Evolutionary conservation across 1,139 yeast genomes (phyloP).

Genomic region (Pichia sp.): DNA sequence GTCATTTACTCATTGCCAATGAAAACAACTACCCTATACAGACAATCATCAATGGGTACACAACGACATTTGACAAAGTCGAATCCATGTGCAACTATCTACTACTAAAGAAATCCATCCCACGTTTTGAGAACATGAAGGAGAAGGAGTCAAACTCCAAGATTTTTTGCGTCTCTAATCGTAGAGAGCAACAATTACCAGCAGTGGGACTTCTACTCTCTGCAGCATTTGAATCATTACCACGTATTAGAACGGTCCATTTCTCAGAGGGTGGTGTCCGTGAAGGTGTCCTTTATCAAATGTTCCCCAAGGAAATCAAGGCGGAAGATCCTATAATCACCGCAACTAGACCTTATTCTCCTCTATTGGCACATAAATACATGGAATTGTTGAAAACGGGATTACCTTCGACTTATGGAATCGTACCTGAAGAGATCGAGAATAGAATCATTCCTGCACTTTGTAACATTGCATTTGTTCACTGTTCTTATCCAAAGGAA

Average conservation of each 20-base stretch:
- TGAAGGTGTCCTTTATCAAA: constrained; percentile 60
- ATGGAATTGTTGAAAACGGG: constrained; percentile 43
- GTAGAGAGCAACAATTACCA: constrained; percentile 55
- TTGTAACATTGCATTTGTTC: constrained; percentile 62
- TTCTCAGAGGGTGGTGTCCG: constrained; percentile 69
- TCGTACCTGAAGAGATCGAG: constrained; percentile 49
- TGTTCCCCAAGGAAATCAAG: constrained; percentile 45
- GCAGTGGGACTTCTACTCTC: constrained; percentile 55
- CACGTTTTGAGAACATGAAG: constrained; percentile 22
- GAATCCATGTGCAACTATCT: constrained; percentile 40
- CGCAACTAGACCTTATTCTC: constrained; percentile 61
- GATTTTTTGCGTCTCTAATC: constrained; percentile 52
- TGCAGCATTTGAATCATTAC: constrained; percentile 51
- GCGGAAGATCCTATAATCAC: constrained; percentile 57
- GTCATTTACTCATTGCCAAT: constrained; percentile 48
- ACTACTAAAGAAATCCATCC: constrained; percentile 36
- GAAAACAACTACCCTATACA: constrained; percentile 46
- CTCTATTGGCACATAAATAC: constrained; percentile 47
- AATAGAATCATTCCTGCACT: constrained; percentile 57
- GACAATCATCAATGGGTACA: constrained; percentile 58
- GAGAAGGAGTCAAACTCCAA: constrained; percentile 20
- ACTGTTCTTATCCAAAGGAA: constrained; percentile 64
- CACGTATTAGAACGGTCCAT: constrained; percentile 50
- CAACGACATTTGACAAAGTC: constrained; percentile 46
- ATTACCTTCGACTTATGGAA: constrained; percentile 34